Base-by-base conservation (phyloP, 1,284 basidiomycete species). In the Farysia itapuensis region DNA sequence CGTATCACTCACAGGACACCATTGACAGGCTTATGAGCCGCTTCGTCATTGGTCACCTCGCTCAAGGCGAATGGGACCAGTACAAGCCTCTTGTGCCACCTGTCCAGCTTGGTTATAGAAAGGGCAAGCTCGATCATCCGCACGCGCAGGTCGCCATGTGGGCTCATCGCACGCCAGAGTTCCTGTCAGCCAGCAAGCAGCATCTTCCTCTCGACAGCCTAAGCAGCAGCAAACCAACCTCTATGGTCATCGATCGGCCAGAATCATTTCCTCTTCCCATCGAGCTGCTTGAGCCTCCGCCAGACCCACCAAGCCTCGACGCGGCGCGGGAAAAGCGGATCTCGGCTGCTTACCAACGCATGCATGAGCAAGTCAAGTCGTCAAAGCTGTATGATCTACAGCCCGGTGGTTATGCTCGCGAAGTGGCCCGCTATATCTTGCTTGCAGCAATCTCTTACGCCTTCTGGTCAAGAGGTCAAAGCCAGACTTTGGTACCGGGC, bases 51-150 rank as follows among this genome's bases (percentile, higher is more conserved):
- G 94, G 87, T 12, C 81, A 81, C 19, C 85, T 97, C 15, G 82
- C 86, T 44, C 74, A 82, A 28, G 77, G 79, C 9, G 81, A 78
- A 29, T 74, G 70, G 52, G 49, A 66, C 37, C 26, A 50, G 24
- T 97, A 91, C 89, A 77, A 79, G 26, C 88, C 93, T 14, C 81
- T 97, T 31, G 82, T 91, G 0, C 94, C 95, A 20, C 95, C 94
- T 2, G 83, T 96, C 57, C 85, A 87, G 79, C 83, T 86, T 1
- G 94, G 93, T n/a, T 77, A 74, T 41, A 57, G 72, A 30, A 48
- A 65, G 25, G 69, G 71, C 26, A 52, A 43, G 40, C 60, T 75
- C 25, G 71, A 74, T 16, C 69, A 74, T 35, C 72, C 71, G 3
- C 58, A 74, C 32, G 72, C 72, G 15, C 72, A 75, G 50, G 37